Base-by-base conservation (phyloP, 495 filamentous ascomycete genomes). In the Penicillium coprophilum region DNA sequence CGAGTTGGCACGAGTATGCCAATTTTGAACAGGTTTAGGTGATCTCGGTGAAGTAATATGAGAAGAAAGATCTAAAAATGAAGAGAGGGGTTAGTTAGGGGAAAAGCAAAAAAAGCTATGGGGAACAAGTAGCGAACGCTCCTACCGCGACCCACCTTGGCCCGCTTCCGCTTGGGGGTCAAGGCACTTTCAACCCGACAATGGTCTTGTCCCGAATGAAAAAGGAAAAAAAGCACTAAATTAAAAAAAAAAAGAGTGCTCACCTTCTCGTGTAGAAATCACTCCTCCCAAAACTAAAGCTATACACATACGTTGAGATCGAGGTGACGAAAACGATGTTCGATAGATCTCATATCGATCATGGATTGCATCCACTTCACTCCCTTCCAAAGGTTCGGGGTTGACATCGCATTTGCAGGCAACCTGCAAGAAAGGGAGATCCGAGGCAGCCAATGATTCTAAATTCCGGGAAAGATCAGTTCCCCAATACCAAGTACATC, bases 401-500 rank as follows among this genome's bases (percentile, higher is more conserved):
- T 88, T 83, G 45, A 93, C 77, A 65, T 95, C 91, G 74, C 88
- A 93, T 77, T 95, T 96, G 60, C 86, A 91, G 49, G 90, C 86
- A 32, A 93, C 91, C 45, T 95, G 80, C 41, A 91, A 73, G 55
- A 85, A 85, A 8, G 91, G 91, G 21, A 94, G 71, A 20, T 78
- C 75, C 15, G 85, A 82, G 56, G 84, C 85, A 50, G 79, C 76
- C 57, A 94, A 77, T 10, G 82, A 85, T 71, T 87, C 91, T 96
- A 53, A 39, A 62, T 30, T 13, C n/a, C 31, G 30, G 43, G 34
- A 7, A 38, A 20, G 12, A 46, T 47, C 23, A 56, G 56, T 10
- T 11, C 12, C 19, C 23, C 12, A 17, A 15, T 20, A 15, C n/a
- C 7, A 50, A 20, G n/a, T 20, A 23, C 38, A n/a, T 23, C 17